Evolutionary conservation across 2,329 filamentous ascomycete genomes (phyloP), one percentile per base, ranked within the genome.

Genomic region (Septoria petroselini): DNA sequence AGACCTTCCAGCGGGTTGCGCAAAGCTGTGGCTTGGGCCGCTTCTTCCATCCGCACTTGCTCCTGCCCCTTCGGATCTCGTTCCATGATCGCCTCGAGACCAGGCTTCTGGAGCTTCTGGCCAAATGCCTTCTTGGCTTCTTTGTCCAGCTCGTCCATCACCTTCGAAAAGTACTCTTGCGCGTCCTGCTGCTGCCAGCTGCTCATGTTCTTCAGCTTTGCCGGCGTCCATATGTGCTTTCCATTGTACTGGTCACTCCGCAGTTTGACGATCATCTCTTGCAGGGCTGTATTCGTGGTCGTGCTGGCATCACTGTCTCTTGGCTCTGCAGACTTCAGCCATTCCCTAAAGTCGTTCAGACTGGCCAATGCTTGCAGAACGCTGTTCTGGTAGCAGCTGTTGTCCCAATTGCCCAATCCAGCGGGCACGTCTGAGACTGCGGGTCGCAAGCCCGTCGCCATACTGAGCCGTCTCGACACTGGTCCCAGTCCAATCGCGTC

Each of bases 311-410:
- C 50, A 17, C 29, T 54, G 4, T 52, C 37, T 17, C 48, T 23
- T 8, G 52, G 42, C 25, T 55, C 50, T 15, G 57, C 50, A 21
- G 30, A 15, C 14, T 41, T 43, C 34, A 59, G 30, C 57, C 57
- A 59, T 7, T 31, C 34, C 31, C 48, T 49, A 27, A 59, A 41
- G 33, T 35, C 72, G 19, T 80, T 78, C 23, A 97, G 73, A 3
- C 84, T 79, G 14, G 79, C 77, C 23, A 97, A 63, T 23, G 73
- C 75, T 56, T 71, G 67, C 8, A 98, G 81, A 15, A 96, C 85
- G 65, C 91, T 96, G 69, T 98, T 98, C 70, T 97, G 93, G 68
- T 95, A 98, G 73, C 93, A 97, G 1, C 90, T 95, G 67, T 96
- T 95, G 72, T 95, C 88, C 73, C 84, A 85, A 67, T 98, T 98